These are phyloP conservation scores for Cantharellus cinnabarinus DNA, from an alignment of 768 basidiomycete species.

Conservation along the genomic window DNA sequence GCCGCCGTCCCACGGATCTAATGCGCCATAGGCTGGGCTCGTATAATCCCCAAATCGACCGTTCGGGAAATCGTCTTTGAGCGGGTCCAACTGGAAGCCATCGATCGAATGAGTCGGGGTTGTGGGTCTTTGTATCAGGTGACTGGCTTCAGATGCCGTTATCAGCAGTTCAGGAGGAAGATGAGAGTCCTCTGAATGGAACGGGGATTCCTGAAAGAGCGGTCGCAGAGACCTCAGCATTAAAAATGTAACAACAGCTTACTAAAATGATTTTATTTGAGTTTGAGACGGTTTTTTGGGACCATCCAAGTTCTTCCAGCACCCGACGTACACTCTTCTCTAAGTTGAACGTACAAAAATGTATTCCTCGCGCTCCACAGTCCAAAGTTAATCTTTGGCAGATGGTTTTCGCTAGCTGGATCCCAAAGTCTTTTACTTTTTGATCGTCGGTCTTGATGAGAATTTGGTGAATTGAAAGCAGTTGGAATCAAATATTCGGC, in stretches of 20 bases:
- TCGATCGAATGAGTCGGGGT: conserved; percentile 29
- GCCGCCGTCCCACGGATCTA: conserved; percentile 41
- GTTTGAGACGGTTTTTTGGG: conserved; percentile 16
- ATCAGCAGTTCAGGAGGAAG: conserved; percentile 29
- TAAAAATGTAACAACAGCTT: neutral
- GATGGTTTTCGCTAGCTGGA: conserved; percentile 64
- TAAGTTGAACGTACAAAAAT: conserved; percentile 92
- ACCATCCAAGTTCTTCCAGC: conserved; percentile 63
- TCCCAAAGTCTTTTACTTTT: conserved; percentile 87
- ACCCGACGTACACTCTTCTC: conserved; percentile 86
- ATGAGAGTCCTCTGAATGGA: conserved; percentile 16
- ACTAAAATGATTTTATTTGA: conserved; percentile 3
- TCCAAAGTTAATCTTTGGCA: conserved; percentile 37
- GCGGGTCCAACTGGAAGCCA: conserved; percentile 45
- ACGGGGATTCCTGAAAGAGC: neutral
- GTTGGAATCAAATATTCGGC: neutral
- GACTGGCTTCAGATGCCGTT: conserved; percentile 23
- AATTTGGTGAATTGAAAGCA: neutral
- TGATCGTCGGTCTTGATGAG: conserved; percentile 68
- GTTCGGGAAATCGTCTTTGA: conserved; percentile 78
- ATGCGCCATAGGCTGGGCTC: conserved; percentile 83
- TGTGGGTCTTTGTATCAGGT: conserved; percentile 20
- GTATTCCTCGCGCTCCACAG: conserved; percentile 50
- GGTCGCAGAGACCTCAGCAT: neutral
- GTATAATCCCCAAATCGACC: conserved; percentile 96